phyloP scores from a whole-genome alignment of 2,329 filamentous ascomycete genomes.

The Aspergillus pseudotamarii region DNA sequence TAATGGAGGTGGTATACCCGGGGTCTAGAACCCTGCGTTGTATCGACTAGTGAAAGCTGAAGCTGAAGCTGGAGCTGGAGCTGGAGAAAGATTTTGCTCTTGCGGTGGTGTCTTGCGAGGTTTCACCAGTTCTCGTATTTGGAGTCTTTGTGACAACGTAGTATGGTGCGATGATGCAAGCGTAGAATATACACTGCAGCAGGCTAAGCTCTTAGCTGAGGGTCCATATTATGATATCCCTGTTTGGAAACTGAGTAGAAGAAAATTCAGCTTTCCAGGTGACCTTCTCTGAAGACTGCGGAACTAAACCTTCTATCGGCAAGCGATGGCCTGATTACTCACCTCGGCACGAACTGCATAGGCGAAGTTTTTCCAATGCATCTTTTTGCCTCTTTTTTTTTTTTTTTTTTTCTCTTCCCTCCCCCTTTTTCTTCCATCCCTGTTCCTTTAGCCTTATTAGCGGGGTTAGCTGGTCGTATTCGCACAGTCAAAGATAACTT shows the following conservation, averaged over 20 bases:
- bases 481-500: neutral
- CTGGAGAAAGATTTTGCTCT: neutral
- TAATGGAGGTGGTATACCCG: neutral
- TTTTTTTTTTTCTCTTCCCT: too few species aligned
- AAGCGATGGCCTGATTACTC: neutral
- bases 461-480: neutral
- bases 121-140: neutral
- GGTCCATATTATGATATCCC: too few species aligned
- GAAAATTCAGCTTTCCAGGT: too few species aligned
- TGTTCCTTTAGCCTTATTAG: too few species aligned
- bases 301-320: too few species aligned
- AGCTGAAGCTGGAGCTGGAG: too few species aligned
- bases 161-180: neutral
- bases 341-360: neutral
- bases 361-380: neutral
- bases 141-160: neutral
- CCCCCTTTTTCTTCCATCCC: too few species aligned
- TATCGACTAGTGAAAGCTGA: neutral
- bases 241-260: too few species aligned
- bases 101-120: too few species aligned
- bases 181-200: neutral
- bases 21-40: neutral
- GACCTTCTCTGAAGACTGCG: too few species aligned
- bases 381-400: too few species aligned
- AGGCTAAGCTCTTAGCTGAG: too few species aligned